These are phyloP conservation scores for Suillus bovinus DNA, from an alignment of 768 basidiomycete genomes.

Conservation along the genomic window DNA sequence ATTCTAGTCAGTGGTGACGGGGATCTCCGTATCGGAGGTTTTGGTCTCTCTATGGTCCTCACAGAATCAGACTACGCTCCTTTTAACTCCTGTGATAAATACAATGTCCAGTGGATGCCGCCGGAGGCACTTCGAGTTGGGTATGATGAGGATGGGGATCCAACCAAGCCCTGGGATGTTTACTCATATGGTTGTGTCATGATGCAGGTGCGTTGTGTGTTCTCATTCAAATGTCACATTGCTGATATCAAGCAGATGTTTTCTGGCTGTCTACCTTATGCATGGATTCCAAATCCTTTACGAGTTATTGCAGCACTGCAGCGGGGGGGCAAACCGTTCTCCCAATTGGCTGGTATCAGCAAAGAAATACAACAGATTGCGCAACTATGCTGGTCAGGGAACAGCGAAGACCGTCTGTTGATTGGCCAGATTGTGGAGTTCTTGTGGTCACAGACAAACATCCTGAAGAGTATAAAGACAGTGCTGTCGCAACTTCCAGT, in stretches of 20 bases:
- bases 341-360: background rate
- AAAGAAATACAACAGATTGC: background rate
- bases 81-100: too few relatives aligned
- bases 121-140: background rate
- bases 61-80: background rate
- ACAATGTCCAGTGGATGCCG: background rate
- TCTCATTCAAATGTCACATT: background rate
- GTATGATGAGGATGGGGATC: background rate
- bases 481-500: background rate
- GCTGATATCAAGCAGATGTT: background rate
- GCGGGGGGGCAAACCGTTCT: background rate
- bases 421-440: background rate
- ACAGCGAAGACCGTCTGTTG: background rate
- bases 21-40: background rate
- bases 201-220: background rate
- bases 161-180: background rate
- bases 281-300: rapidly evolving
- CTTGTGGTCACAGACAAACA: background rate
- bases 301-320: rapidly evolving
- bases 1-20: background rate
- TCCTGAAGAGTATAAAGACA: background rate
- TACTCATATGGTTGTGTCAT: background rate
- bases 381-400: background rate
- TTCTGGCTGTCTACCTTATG: background rate
- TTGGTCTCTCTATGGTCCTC: background rate